Evolutionary conservation across 2,329 filamentous ascomycete species (phyloP), one percentile per base, ranked within the genome.

Genomic region (Penicillium fuscoglaucum): DNA sequence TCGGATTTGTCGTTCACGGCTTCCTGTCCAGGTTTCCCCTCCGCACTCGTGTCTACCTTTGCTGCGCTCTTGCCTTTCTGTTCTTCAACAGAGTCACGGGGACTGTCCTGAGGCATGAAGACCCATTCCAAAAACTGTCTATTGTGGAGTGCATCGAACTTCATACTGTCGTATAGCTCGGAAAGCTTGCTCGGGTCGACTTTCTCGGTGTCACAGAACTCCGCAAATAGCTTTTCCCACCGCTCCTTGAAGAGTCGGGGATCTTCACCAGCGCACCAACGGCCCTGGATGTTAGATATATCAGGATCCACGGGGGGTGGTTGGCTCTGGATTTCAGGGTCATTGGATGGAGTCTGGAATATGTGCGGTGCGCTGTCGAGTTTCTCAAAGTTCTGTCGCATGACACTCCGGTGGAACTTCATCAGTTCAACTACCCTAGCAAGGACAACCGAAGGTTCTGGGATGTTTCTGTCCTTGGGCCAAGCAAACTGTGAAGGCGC

Each of bases 111-210:
- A 1, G 95, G 95, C 17, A 92, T 96, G 68, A 99, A 99, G 0
- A 97, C 89, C 91, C 95, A 98, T 74, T 99, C 95, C 4, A 99
- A 80, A 70, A 99, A 99, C 62, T 92, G 91, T 2, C 95, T 87
- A 72, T 99, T 99, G 76, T 99, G 96, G 15, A 99, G 82, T 1
- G 95, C 95, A 74, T 99, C 95, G 64, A 98, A 99, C 76, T 99
- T 99, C 95, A 99, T 98, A 21, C 93, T 98, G 74, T 99, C 95
- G 74, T 99, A 99, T 3, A 99, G 84, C 78, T 99, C 95, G 6
- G 92, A 97, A 61, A 99, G 93, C 79, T 99, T 99, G 81, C 93
- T 96, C 19, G 96, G 96, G 74, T 99, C 95, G 19, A 98, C 92
- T 79, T 99, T 99, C 70, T 99, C 95, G 1, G 90, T 89, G 73